Conservation (phyloP, 495 filamentous ascomycete species). For the Aspergillus egyptiacus region DNA sequence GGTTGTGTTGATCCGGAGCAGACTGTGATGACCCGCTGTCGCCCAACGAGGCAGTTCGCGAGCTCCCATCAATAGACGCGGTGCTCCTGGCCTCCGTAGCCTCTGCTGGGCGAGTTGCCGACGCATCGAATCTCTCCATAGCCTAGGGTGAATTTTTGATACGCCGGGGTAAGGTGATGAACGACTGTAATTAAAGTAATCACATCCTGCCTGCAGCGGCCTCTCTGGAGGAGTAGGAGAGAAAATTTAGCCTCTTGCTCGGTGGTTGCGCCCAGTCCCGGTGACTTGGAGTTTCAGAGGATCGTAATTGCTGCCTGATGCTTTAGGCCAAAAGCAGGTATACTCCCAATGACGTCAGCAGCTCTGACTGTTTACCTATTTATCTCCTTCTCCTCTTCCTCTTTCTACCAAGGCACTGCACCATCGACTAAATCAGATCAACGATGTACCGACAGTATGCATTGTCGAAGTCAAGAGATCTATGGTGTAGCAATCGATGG, state of each 20-base stretch:
- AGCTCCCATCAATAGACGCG: constrained; percentile 9
- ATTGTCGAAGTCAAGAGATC: too few relatives aligned
- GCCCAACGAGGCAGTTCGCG: constrained; percentile 14
- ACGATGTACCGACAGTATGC: too few relatives aligned
- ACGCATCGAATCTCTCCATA: constrained; percentile 40
- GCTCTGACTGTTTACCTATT: too few relatives aligned
- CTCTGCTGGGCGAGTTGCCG: constrained; percentile 14
- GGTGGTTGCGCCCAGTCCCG: not conserved
- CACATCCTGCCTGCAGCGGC: not conserved
- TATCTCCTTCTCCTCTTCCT: too few relatives aligned
- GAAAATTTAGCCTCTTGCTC: too few relatives aligned
- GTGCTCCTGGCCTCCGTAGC: constrained; percentile 11
- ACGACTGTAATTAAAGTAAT: not conserved
- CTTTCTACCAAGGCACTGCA: too few relatives aligned
- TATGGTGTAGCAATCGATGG: too few relatives aligned
- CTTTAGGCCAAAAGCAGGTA: not conserved
- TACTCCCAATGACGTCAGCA: not conserved
- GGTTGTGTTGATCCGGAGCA: constrained; percentile 1
- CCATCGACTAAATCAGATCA: too few relatives aligned
- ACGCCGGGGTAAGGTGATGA: not conserved
- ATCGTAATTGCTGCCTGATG: not conserved
- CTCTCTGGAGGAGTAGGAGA: not conserved
- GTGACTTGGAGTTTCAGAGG: not conserved
- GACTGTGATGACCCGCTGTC: constrained; percentile 14
- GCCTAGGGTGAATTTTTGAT: not conserved